Evolutionary conservation across 768 basidiomycete species (phyloP), one percentile per base, ranked within the genome.

Genomic region (Macrolepiota fuliginosa): DNA sequence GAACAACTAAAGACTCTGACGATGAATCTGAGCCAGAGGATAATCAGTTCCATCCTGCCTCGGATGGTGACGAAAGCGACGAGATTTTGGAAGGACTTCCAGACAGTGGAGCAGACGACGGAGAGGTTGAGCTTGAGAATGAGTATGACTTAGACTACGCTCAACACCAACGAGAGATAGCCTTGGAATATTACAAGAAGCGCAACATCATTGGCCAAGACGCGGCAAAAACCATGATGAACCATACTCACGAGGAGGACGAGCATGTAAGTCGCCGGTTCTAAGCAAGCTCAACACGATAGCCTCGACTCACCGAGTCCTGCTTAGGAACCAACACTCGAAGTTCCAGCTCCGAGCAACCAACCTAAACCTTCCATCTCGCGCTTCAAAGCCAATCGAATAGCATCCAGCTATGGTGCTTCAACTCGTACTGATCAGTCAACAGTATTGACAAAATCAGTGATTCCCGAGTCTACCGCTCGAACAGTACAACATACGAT

Each of bases 121-220:
- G 63, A 49, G 63, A 64, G 17, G 79, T 80, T n/a, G 81, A 76
- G 27, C 54, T 64, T 45, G 77, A 81, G 12, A 83, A 86, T 45
- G 82, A 79, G 45, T 76, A 79, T 25, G 87, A 91, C 66, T 73
- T 86, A 35, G 84, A 90, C 64, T 78, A 76, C 53, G 87, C 83
- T 24, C 82, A 77, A 55, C 88, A 89, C 66, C 88, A 91, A 64
- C 86, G 90, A 29, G 90, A 92, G 70, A 81, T 92, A 65, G 85
- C 87, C 17, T 67, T 92, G 45, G 85, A 86, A 64, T 92, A 93
- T 68, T 79, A 88, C 70, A 74, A 79, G 64, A 89, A 85, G 69
- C 83, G 89, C 53, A 73, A 72, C 37, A 75, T 75, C 17, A 80
- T 92, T 54, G 84, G 85, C 0, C 75, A 81, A 40, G 81, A 81